These are phyloP conservation scores for Hirschfeldia incana DNA, from an alignment of 345 rosid species.

Conservation along the genomic window DNA sequence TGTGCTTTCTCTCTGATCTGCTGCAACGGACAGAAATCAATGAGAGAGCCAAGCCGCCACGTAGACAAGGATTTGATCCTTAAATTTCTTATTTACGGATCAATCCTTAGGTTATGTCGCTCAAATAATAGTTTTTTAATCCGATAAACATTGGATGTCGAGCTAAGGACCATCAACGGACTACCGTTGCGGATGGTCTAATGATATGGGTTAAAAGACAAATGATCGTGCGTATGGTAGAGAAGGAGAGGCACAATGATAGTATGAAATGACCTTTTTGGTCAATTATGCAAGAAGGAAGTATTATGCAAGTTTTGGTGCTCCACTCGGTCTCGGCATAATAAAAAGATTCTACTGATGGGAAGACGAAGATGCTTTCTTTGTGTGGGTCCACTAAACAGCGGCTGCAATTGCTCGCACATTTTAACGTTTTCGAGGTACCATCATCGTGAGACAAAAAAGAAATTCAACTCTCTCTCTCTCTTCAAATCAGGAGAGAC, in stretches of 20 bases:
- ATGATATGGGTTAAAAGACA: neutral
- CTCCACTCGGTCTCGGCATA: neutral
- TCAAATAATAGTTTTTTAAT: too few relatives aligned
- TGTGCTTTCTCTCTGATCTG: conserved; percentile 78
- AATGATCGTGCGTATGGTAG: neutral
- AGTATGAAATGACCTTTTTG: neutral
- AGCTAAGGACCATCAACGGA: too few relatives aligned
- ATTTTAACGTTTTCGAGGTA: neutral
- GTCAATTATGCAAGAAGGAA: neutral
- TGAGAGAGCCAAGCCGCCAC: too few relatives aligned
- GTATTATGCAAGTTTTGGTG: neutral
- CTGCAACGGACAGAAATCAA: conserved; percentile 57
- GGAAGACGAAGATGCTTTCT: neutral
- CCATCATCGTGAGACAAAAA: neutral
- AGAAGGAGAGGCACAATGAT: neutral
- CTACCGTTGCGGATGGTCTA: too few relatives aligned
- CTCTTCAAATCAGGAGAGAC: conserved; percentile 5
- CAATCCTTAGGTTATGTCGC: too few relatives aligned
- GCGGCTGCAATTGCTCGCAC: conserved; percentile 2
- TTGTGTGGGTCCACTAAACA: neutral
- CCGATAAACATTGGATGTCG: too few relatives aligned
- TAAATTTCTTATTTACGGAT: too few relatives aligned
- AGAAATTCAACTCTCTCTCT: neutral
- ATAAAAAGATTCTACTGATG: conserved; percentile 1
- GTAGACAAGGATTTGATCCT: too few relatives aligned